A percentile compares a stretch with the other conserved stretches of the same genome.
Conservation (phyloP, 129 eudicot species). For the Saposhnikovia divaricata region DNA sequence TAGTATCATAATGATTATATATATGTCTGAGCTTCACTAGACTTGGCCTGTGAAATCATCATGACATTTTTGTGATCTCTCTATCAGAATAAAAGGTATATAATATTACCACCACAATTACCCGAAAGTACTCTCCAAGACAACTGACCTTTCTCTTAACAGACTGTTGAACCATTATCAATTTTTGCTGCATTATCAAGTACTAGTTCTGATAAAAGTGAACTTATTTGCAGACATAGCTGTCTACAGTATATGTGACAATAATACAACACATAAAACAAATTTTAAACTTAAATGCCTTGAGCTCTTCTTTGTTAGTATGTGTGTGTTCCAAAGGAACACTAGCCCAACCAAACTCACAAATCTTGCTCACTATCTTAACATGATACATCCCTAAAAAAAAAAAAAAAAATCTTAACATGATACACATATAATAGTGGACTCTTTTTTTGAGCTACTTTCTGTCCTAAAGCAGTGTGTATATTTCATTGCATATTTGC, state of each 20-base stretch:
- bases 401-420: too few relatives aligned
- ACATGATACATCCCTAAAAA: too few relatives aligned
- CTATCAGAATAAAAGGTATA: too few relatives aligned
- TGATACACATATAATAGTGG: background rate
- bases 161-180: slow-evolving; percentile 5
- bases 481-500: background rate
- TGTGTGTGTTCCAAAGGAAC: background rate
- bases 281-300: background rate
- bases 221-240: background rate
- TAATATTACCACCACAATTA: too few relatives aligned
- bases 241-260: background rate
- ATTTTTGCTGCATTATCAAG: background rate
- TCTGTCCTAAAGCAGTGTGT: too few relatives aligned
- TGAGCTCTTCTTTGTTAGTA: background rate
- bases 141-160: background rate
- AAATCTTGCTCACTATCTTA: background rate
- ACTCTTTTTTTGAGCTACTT: too few relatives aligned
- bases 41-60: background rate
- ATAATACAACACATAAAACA: slow-evolving; percentile 7
- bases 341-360: background rate
- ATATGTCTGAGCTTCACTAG: slow-evolving; percentile 2
- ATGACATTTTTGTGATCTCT: background rate
- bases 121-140: background rate
- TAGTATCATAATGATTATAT: background rate
- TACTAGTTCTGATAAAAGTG: background rate